Percentiles rank a stretch among this genome's conserved stretches.
Conservation (phyloP, 306 rosid species). For the Quercus parvula region DNA sequence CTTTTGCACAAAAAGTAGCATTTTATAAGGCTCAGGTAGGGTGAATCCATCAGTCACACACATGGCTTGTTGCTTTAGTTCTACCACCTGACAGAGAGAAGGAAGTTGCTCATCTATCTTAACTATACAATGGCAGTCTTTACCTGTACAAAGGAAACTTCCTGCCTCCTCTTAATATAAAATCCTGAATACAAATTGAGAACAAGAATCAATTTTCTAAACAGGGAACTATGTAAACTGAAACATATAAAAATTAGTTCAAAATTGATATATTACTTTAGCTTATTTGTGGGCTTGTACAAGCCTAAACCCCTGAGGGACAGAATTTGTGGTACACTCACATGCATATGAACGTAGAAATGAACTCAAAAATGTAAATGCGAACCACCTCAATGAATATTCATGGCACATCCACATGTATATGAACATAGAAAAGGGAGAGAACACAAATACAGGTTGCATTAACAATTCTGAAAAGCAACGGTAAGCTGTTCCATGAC, state of each 20-base stretch:
- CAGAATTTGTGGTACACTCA: too few relatives aligned
- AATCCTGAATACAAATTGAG: conserved; percentile 61
- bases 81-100: not conserved
- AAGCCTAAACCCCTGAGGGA: too few relatives aligned
- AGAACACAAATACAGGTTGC: not conserved
- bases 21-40: not conserved
- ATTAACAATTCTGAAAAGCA: not conserved
- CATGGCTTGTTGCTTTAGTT: not conserved
- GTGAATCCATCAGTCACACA: not conserved
- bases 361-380: too few relatives aligned
- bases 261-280: too few relatives aligned
- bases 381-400: too few relatives aligned
- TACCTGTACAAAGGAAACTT: conserved; percentile 86
- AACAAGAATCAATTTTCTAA: conserved; percentile 2
- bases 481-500: not conserved
- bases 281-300: too few relatives aligned
- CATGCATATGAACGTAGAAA: too few relatives aligned
- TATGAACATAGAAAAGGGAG: not conserved
- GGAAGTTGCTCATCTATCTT: not conserved
- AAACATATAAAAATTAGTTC: not conserved
- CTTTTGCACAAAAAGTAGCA: not conserved
- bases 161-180: conserved; percentile 76
- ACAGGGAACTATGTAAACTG: not conserved
- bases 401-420: too few relatives aligned
- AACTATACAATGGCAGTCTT: not conserved